Evolutionary conservation across 2,329 filamentous ascomycete species (phyloP).

Genomic region (Colletotrichum aenigma): DNA sequence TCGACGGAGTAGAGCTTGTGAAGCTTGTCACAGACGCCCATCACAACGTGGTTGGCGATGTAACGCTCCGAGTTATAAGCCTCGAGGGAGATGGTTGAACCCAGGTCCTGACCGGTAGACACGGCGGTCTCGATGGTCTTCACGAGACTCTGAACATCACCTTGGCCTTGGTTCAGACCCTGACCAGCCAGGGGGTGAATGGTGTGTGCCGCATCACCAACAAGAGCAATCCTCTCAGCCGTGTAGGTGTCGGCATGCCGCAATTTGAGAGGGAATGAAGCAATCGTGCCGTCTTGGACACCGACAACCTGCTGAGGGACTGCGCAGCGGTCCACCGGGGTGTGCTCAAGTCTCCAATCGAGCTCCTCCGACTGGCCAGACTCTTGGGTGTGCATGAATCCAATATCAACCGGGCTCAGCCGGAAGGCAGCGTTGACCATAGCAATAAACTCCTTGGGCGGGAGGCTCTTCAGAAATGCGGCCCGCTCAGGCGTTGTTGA

Average conservation of each 20-base stretch:
- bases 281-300: slow-evolving; percentile 80
- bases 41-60: slow-evolving; percentile 77
- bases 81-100: slow-evolving; percentile 78
- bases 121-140: slow-evolving; percentile 78
- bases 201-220: slow-evolving; percentile 95
- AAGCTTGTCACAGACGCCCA: slow-evolving; percentile 85
- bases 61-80: slow-evolving; percentile 83
- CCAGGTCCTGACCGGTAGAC: slow-evolving; percentile 85
- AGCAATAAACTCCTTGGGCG: slow-evolving; percentile 75
- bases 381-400: slow-evolving; percentile 75
- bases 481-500: slow-evolving; percentile 86
- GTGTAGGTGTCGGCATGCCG: slow-evolving; percentile 95
- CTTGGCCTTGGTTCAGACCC: slow-evolving; percentile 91
- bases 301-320: slow-evolving; percentile 70
- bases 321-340: slow-evolving; percentile 53
- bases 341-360: slow-evolving; percentile 81
- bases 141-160: slow-evolving; percentile 81
- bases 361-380: slow-evolving; percentile 74
- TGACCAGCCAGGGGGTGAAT: slow-evolving; percentile 94
- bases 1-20: slow-evolving; percentile 90
- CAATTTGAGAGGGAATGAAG: slow-evolving; percentile 89
- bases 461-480: slow-evolving; percentile 76
- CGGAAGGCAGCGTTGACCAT: slow-evolving; percentile 96
- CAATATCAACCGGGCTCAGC: slow-evolving; percentile 77
- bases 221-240: slow-evolving; percentile 85